phyloP scores from a whole-genome alignment of 2,329 filamentous ascomycete genomes.

The Chaetomium olivaceum region DNA sequence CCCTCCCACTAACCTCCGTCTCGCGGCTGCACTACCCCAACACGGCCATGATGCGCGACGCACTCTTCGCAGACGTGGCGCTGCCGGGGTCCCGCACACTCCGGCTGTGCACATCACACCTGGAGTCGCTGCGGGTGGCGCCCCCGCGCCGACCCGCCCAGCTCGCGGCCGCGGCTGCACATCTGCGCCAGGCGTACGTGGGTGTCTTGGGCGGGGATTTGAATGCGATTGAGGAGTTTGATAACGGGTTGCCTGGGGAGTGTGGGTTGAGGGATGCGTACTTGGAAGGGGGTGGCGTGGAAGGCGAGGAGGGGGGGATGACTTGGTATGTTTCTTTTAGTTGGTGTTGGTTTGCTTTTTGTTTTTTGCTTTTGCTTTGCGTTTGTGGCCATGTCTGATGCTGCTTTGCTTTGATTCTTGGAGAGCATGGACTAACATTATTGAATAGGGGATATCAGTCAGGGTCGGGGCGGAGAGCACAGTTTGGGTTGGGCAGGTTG shows the following conservation, averaged over 20 bases:
- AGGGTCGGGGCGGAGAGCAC: constrained; percentile 41
- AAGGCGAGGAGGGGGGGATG: constrained; percentile 53
- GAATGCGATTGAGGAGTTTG: constrained; percentile 59
- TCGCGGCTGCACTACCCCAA: constrained; percentile 54
- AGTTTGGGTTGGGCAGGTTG: constrained; percentile 54
- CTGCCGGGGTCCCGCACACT: constrained; percentile 38
- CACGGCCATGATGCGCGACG: constrained; percentile 55
- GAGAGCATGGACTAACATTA: neutral
- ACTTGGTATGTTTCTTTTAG: constrained; percentile 44
- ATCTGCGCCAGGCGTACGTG: constrained; percentile 45
- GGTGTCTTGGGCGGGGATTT: constrained; percentile 56
- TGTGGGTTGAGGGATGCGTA: constrained; percentile 55
- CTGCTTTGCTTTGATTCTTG: neutral
- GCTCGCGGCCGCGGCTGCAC: constrained; percentile 45
- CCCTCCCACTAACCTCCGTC: constrained; percentile 45
- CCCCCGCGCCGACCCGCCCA: constrained; percentile 53
- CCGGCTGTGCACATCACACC: constrained; percentile 57
- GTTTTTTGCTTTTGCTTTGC: neutral
- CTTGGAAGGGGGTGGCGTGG: constrained; percentile 51
- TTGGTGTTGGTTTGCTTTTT: neutral
- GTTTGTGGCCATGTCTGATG: too few species aligned
- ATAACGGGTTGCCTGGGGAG: constrained; percentile 48
- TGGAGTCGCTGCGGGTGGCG: constrained; percentile 53
- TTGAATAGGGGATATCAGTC: constrained; percentile 52
- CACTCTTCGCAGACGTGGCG: constrained; percentile 54